Evolutionary conservation across 1,284 basidiomycete species (phyloP), one percentile per base, ranked within the genome.

Genomic region (Leccinum angustisporum): DNA sequence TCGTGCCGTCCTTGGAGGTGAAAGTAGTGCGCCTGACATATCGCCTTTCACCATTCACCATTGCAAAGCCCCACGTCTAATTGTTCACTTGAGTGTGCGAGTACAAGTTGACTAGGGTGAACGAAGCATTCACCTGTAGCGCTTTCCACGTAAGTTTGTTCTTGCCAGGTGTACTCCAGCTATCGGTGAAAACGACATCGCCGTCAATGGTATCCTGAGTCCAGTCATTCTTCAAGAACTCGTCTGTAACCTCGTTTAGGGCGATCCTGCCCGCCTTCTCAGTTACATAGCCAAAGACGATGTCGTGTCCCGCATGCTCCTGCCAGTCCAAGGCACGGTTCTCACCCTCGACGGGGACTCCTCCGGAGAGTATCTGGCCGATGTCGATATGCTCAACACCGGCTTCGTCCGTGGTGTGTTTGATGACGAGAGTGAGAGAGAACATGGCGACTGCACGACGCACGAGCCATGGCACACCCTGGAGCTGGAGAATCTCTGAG

Each of bases 21-120:
- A 91, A 91, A 67, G 82, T 79, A 64, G 90, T 74, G 66, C 83
- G 85, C 61, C 89, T 78, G 13, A 79, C 77, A 67, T 91, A 84
- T 63, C 86, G 79, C 67, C 86, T 82, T 70, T 85, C 85, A 13
- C 79, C 83, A 21, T 86, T 75, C 62, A 89, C 75, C 2, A 75
- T 77, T 67, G 90, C 81, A 46, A 91, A 82, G 25, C 90, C 90
- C 88, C 90, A 92, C 5, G 82, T 80, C 89, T 91, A 59, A 11
- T 46, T 58, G 52, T 53, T 10, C 57, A 64, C 13, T 34, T 40
- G 33, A 33, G 14, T 4, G 9, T n/a, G 43, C 60, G 54, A 67
- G 58, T 34, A 54, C 5, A 9, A 58, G 61, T 27, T 50, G 38
- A 57, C 4, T 3, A 60, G 55, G 10, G 34, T 51, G 43, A 60